Evolutionary conservation across 2,329 filamentous ascomycete genomes (phyloP), one percentile per base, ranked within the genome.

Genomic region (Phialophora tarda): DNA sequence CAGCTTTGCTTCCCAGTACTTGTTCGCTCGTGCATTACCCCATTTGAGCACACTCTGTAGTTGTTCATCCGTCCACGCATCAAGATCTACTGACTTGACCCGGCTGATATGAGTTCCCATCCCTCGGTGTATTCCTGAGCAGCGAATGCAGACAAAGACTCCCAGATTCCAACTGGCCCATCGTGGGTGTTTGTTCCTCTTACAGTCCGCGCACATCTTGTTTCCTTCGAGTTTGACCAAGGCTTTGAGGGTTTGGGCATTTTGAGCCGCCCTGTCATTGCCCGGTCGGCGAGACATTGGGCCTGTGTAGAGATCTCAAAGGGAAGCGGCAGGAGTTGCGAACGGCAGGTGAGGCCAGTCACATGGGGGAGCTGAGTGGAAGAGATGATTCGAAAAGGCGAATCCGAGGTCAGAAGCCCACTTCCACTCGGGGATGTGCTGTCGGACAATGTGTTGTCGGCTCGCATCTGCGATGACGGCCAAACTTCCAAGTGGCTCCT

Each of bases 101-200:
- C 91, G 87, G 80, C 93, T 97, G 78, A 99, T 97, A 81, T 99
- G 95, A 69, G 94, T 98, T 75, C 95, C 95, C 93, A 99, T 98
- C 73, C 94, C 93, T 76, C 95, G 91, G 82, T 99, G 95, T 76
- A 99, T 97, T 76, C 96, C 96, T 21, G 95, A 99, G 81, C 95
- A 99, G 77, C 93, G 90, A 78, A 99, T 99, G 84, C 95, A 99
- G 76, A 99, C 84, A 78, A 99, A 99, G 76, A 99, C 89, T 74
- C 95, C 95, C 62, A 99, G 82, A 78, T 99, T 99, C 95, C 95
- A 99, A 77, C 93, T 97, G 34, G 95, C 95, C 95, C 95, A 99
- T 90, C 95, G 88, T 68, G 95, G 95, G 82, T 93, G 95, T 80
- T 98, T 99, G 84, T 98, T 99, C 78, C 91, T 89, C 85, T 99